Conservation (phyloP, 441 rosid genomes). For the Populus hybrid region DNA sequence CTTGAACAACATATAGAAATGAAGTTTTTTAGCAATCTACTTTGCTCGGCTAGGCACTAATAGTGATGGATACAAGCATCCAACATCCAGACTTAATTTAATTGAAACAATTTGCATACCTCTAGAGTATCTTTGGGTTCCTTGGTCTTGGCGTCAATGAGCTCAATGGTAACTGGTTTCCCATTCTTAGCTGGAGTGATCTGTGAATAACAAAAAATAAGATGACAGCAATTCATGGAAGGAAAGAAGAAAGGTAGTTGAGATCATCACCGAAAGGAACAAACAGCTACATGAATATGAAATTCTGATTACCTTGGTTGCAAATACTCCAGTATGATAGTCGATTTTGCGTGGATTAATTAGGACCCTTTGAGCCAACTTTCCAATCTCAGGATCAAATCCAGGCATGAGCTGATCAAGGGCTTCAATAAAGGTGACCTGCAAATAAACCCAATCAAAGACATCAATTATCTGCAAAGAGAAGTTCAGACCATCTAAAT, state of each 20-base stretch:
- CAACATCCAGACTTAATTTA: background rate
- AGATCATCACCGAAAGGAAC: background rate
- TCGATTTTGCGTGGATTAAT: constrained; percentile 93
- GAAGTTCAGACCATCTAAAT: background rate
- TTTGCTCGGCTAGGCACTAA: background rate
- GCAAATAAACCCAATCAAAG: constrained; percentile 19
- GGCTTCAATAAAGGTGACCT: constrained; percentile 97
- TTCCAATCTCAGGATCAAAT: constrained; percentile 98
- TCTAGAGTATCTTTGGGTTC: constrained; percentile 78
- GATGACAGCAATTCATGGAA: background rate
- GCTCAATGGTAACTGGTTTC: constrained; percentile 91
- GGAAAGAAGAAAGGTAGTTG: background rate
- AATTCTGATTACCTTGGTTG: constrained; percentile 59
- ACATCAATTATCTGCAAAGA: background rate
- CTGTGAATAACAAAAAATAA: constrained; percentile 33
- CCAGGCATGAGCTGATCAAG: constrained; percentile 99
- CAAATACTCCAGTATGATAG: constrained; percentile 92
- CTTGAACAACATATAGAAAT: background rate
- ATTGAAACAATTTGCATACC: constrained; percentile 36
- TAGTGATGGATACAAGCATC: background rate
- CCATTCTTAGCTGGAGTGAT: constrained; percentile 95
- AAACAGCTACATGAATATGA: background rate
- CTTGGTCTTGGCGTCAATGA: constrained; percentile 96
- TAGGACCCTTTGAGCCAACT: constrained; percentile 91
- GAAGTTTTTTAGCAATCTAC: background rate